Base-by-base conservation (phyloP, 768 basidiomycete genomes). In the Leccinum truebloodii region DNA sequence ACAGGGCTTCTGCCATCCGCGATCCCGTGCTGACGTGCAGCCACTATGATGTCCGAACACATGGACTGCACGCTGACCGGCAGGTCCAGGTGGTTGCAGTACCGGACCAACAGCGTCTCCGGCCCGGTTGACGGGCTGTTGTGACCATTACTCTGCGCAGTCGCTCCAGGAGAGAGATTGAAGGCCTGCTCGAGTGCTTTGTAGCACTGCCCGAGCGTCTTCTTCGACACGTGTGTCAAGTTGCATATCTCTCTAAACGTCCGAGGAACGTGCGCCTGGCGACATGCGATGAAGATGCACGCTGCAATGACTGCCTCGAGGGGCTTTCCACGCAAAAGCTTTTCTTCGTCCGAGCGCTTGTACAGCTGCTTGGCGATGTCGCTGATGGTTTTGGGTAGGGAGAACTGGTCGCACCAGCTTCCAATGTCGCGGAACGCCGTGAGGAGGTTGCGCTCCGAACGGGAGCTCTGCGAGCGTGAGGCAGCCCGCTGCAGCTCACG, bases 311-410 rank as follows among this genome's bases (percentile, higher is more conserved):
- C 88, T 6, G 95, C 95, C 60, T 95, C 90, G 64, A 93, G 83
- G 2, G 90, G 90, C 74, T 98, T 98, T 35, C 94, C 94, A 52
- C 91, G 89, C 4, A 96, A 81, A 24, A 95, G 82, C 72, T 94
- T 94, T 74, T 96, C 95, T 75, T 98, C 96, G 75, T 97, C 94
- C 20, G 93, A 92, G 50, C 95, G 91, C 77, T 96, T 97, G 81
- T 95, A 98, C 9, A 98, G 81, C 78, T 97, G 95, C 75, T 98
- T 97, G 53, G 95, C 95, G 63, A 94, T 94, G 70, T 97, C 94
- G 83, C 88, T 88, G 72, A 98, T 95, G 34, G 88, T 91, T 75
- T 94, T 93, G 0, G 94, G 93, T 13, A 98, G 83, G 46, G 92
- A 93, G 77, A 98, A 97, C 68, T 90, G 89, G 71, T 98, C 96